Percentiles rank a stretch among this genome's conserved stretches.
Evolutionary conservation across 805 yeast species (phyloP).

Genomic region (Wickerhamomyces tratensis): DNA sequence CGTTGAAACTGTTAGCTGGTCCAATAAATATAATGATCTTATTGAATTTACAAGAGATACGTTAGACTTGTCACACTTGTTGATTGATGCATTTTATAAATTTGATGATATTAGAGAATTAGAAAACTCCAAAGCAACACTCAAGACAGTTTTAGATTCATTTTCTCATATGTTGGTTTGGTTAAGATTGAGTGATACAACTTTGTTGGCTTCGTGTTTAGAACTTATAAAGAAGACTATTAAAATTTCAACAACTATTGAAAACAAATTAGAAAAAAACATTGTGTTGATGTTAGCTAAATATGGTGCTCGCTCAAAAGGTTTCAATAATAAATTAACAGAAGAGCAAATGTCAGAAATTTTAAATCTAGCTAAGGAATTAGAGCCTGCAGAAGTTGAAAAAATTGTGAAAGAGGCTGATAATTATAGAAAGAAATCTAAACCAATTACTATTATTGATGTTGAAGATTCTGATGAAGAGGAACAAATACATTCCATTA

Average conservation of each 20-base stretch:
- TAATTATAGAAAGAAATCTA: constrained; percentile 16
- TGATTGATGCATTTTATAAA: constrained; percentile 59
- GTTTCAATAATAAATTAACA: constrained; percentile 59
- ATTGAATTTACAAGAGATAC: constrained; percentile 83
- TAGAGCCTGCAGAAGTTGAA: constrained; percentile 47
- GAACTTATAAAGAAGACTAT: constrained; percentile 55
- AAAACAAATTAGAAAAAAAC: constrained; percentile 39
- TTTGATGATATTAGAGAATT: constrained; percentile 21
- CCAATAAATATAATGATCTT: constrained; percentile 46
- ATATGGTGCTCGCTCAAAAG: constrained; percentile 57
- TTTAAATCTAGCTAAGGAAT: constrained; percentile 46
- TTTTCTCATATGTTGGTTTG: constrained; percentile 65
- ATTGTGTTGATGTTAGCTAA: constrained; percentile 49
- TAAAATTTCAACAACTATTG: constrained; percentile 49
- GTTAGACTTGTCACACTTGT: constrained; percentile 61
- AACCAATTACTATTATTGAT: background rate
- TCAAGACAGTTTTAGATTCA: constrained; percentile 47
- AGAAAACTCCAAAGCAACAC: constrained; percentile 24
- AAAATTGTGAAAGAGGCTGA: constrained; percentile 34
- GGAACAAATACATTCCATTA: background rate
- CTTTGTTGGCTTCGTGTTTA: constrained; percentile 66
- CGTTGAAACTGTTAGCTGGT: constrained; percentile 66
- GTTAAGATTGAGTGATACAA: constrained; percentile 75
- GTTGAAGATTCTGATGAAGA: constrained; percentile 2
- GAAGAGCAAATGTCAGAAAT: constrained; percentile 59